Conservation (phyloP, 495 filamentous ascomycete species). For the Tetracladium marchalianum region DNA sequence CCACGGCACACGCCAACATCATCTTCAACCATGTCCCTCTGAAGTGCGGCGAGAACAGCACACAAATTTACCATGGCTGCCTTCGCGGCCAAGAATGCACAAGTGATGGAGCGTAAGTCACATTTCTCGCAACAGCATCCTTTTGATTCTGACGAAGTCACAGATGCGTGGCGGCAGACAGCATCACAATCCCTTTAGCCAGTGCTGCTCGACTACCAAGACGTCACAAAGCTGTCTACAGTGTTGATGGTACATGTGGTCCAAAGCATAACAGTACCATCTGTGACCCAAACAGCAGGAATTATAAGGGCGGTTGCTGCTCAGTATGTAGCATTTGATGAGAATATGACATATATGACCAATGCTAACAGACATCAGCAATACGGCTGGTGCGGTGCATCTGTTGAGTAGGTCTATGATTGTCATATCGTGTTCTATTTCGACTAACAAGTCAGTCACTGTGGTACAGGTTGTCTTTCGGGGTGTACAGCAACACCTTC, state of each 20-base stretch:
- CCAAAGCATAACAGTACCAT: conserved; percentile 30
- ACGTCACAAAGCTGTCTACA: conserved; percentile 15
- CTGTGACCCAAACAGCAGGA: conserved; percentile 26
- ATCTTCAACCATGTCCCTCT: conserved; percentile 29
- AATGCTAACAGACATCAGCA: conserved; percentile 4
- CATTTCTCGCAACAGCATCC: background rate
- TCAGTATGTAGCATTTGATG: conserved; percentile 10
- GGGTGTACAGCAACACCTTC: conserved; percentile 14
- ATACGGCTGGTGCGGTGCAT: conserved; percentile 26
- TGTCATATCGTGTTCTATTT: background rate
- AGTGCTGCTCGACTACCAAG: background rate
- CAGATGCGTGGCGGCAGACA: conserved; percentile 10
- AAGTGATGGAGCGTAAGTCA: conserved; percentile 22
- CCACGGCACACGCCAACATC: conserved; percentile 24
- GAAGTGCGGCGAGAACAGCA: conserved; percentile 19
- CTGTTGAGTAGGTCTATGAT: conserved; percentile 5
- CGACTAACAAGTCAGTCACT: conserved; percentile 7
- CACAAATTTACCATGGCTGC: conserved; percentile 22
- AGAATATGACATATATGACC: background rate
- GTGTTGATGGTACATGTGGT: conserved; percentile 38
- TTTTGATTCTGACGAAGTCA: conserved; percentile 6
- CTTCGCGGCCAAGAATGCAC: conserved; percentile 29
- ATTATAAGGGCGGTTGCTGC: conserved; percentile 19
- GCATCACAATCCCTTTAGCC: background rate
- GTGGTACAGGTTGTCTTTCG: conserved; percentile 22